Evolutionary conservation across 768 basidiomycete species (phyloP).

Genomic region (Dioszegia aurantiaca): DNA sequence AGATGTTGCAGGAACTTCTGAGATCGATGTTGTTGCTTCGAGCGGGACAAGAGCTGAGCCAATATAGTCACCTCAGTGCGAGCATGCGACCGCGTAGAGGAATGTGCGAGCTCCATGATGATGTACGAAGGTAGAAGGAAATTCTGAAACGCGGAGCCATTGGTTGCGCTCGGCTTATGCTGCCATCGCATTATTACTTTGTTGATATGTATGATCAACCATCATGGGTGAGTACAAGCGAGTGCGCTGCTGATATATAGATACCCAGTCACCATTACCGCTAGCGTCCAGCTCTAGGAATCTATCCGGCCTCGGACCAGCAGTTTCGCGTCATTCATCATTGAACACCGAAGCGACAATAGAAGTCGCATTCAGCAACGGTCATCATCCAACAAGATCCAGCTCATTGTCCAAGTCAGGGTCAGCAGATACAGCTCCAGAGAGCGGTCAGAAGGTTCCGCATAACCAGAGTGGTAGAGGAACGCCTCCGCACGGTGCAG

Average conservation of each 20-base stretch:
- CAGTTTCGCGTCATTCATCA: neutral
- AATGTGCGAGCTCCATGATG: too few species aligned
- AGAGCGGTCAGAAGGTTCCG: too few species aligned
- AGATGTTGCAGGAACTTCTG: constrained; percentile 34
- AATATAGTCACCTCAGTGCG: constrained; percentile 28
- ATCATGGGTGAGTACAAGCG: too few species aligned
- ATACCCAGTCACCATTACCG: neutral
- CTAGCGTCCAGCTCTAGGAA: neutral
- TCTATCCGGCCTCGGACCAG: neutral
- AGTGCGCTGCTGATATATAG: too few species aligned
- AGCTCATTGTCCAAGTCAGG: neutral
- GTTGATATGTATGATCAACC: too few species aligned
- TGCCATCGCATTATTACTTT: too few species aligned
- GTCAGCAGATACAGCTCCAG: too few species aligned
- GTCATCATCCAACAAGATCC: neutral
- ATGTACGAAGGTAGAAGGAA: neutral
- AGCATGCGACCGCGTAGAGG: too few species aligned
- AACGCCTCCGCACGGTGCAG: too few species aligned
- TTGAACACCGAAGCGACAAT: neutral
- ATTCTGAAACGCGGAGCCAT: neutral
- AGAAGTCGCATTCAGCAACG: neutral
- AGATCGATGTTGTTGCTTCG: constrained; percentile 35
- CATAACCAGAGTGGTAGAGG: too few species aligned
- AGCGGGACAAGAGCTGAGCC: constrained; percentile 17
- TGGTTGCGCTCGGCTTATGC: too few species aligned